Conservation (phyloP, 768 basidiomycete genomes). For the Hygrophorus russula region DNA sequence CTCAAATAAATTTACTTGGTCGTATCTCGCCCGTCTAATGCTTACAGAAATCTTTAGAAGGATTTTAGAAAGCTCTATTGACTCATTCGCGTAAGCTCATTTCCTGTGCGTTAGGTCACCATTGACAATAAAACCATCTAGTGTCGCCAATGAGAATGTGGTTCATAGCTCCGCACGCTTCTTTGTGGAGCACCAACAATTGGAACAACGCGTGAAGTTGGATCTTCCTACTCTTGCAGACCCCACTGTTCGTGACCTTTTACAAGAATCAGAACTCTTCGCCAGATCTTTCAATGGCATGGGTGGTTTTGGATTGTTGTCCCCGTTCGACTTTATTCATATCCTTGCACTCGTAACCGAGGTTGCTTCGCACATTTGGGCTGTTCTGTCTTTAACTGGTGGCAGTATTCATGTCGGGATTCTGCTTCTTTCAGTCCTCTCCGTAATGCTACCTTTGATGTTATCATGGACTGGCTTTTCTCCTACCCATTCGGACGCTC, state of each 20-base stretch:
- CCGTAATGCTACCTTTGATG: constrained; percentile 48
- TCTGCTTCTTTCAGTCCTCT: constrained; percentile 49
- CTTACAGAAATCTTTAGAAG: constrained; percentile 55
- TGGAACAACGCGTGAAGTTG: constrained; percentile 64
- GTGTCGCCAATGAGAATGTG: constrained; percentile 58
- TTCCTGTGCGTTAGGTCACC: constrained; percentile 8
- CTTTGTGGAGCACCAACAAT: constrained; percentile 66
- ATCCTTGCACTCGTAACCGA: constrained; percentile 63
- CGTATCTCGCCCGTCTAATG: constrained; percentile 45
- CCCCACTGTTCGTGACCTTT: constrained; percentile 59
- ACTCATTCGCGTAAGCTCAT: constrained; percentile 59
- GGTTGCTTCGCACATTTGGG: constrained; percentile 57
- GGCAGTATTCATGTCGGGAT: constrained; percentile 43
- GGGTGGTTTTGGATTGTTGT: constrained; percentile 67
- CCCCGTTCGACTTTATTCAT: constrained; percentile 70
- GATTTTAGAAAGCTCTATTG: constrained; percentile 46
- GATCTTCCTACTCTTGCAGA: constrained; percentile 74
- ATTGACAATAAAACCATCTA: constrained; percentile 18
- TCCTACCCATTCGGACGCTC: constrained; percentile 28
- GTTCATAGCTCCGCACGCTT: constrained; percentile 67
- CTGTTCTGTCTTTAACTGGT: constrained; percentile 55
- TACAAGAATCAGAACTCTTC: constrained; percentile 82
- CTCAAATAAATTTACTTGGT: constrained; percentile 65
- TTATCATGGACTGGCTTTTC: constrained; percentile 38
- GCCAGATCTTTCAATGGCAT: constrained; percentile 65